Evolutionary conservation across 2,329 filamentous ascomycete genomes (phyloP), one percentile per base, ranked within the genome.

Genomic region (Blumeria graminis): DNA sequence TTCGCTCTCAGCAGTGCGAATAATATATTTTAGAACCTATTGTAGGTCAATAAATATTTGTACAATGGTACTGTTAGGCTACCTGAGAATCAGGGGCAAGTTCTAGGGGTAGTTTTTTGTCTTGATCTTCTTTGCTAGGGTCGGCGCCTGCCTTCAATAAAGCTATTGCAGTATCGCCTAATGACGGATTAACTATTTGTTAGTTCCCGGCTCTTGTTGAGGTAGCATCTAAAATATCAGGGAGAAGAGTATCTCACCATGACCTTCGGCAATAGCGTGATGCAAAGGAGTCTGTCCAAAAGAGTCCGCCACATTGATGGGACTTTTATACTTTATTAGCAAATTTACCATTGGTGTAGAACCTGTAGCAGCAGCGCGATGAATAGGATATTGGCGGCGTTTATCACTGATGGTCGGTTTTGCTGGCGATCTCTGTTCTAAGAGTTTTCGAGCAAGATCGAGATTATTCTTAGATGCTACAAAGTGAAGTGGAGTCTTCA

Each of bases 231-330:
- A 28, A 28, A 33, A 38, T 13, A 54, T 56, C 35, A 56, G 45
- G 14, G 22, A 28, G 14, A 52, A 51, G 16, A 18, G 54, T 56
- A 32, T 65, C 72, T 43, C 64, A 80, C 80, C 81, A 66, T 84
- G 79, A 5, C 81, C 81, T 65, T 92, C 86, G 1, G 83, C 82
- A 61, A 89, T 71, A 11, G 86, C 81, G 66, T 98, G 92, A 69
- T 98, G 92, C 63, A 98, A 72, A 3, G 92, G 83, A 28, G 92
- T 96, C 67, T 85, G 81, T 0, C 90, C 90, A 62, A 87, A 80
- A 38, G 74, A 72, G 70, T 98, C 92, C 1, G 83, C 81, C 1
- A 87, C 81, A 68, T 94, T 86, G 28, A 96, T 66, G 0, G 90
- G 89, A 61, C 86, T 94, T 61, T 74, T 75, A 62, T 85, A 77